Conservation (phyloP, 495 filamentous ascomycete genomes). For the Penicillium verhagenii region DNA sequence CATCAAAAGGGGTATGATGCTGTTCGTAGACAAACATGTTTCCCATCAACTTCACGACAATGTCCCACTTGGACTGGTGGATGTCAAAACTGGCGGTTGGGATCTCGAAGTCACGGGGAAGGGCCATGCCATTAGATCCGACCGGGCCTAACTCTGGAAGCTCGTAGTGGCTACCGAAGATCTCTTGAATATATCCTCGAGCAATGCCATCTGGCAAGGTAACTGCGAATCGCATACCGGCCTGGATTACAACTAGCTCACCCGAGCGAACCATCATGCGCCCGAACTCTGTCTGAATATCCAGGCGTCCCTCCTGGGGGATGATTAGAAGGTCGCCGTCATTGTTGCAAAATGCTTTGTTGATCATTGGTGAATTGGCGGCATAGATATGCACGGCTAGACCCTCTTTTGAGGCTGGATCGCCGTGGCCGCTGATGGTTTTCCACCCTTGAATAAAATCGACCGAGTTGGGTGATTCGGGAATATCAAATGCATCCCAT, state of each 20-base stretch:
- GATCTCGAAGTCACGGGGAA: slow-evolving; percentile 33
- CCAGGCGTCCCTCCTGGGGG: slow-evolving; percentile 33
- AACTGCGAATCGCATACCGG: slow-evolving; percentile 31
- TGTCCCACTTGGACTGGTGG: neutral
- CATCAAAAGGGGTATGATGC: slow-evolving; percentile 5
- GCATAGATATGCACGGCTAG: neutral
- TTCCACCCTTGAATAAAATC: neutral
- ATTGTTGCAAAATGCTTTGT: slow-evolving; percentile 32
- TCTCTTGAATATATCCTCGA: slow-evolving; percentile 37
- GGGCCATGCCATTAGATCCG: slow-evolving; percentile 35
- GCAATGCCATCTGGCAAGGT: slow-evolving; percentile 21
- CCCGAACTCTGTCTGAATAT: slow-evolving; percentile 41
- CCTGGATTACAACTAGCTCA: slow-evolving; percentile 38
- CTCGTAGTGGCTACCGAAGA: slow-evolving; percentile 37
- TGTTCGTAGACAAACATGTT: slow-evolving; percentile 53
- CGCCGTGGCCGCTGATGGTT: neutral
- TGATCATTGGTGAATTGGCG: neutral
- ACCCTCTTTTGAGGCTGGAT: slow-evolving; percentile 3
- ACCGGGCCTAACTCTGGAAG: slow-evolving; percentile 38
- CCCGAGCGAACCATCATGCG: slow-evolving; percentile 35
- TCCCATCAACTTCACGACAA: neutral
- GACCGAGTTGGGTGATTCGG: neutral
- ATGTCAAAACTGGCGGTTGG: slow-evolving; percentile 16
- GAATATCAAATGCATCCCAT: neutral
- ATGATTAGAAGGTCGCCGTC: slow-evolving; percentile 39